These are phyloP conservation scores for Phytophthora uliginosa DNA, from an alignment of 352 stramenopile genomes.

Conservation along the genomic window DNA sequence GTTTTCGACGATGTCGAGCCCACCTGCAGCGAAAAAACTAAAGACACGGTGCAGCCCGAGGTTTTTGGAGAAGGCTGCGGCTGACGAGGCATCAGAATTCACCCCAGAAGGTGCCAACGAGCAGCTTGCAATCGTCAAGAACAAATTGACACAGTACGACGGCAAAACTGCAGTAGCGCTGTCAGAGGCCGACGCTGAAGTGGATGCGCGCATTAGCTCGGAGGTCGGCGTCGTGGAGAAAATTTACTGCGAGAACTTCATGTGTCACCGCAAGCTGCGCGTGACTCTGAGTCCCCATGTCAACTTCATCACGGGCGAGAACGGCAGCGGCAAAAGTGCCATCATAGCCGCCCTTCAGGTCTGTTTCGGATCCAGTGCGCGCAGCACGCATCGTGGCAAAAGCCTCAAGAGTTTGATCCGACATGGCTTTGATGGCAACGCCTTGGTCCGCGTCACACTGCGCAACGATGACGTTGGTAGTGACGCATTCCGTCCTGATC, in stretches of 20 bases:
- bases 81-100: not conserved
- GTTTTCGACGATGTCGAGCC: conserved; percentile 1
- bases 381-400: conserved; percentile 94
- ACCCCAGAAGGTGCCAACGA: not conserved
- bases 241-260: conserved; percentile 99
- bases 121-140: not conserved
- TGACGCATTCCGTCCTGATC: conserved; percentile 92
- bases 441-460: conserved; percentile 95
- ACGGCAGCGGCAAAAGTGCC: conserved; percentile 97
- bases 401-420: conserved; percentile 97
- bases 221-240: conserved; percentile 96
- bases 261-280: conserved; percentile 97
- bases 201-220: conserved; percentile 36
- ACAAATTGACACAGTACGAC: conserved; percentile 7
- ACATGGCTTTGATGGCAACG: conserved; percentile 88
- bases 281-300: conserved; percentile 88
- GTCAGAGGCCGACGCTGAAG: not conserved
- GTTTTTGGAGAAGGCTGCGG: not conserved
- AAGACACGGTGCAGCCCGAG: not conserved
- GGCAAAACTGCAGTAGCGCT: not conserved
- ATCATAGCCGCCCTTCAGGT: conserved; percentile 99
- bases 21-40: conserved; percentile 12
- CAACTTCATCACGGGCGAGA: conserved; percentile 94
- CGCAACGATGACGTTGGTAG: conserved; percentile 89
- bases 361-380: conserved; percentile 95